These are phyloP conservation scores for Solanum sitiens DNA, from an alignment of 257 asterid genomes.

Conservation along the genomic window DNA sequence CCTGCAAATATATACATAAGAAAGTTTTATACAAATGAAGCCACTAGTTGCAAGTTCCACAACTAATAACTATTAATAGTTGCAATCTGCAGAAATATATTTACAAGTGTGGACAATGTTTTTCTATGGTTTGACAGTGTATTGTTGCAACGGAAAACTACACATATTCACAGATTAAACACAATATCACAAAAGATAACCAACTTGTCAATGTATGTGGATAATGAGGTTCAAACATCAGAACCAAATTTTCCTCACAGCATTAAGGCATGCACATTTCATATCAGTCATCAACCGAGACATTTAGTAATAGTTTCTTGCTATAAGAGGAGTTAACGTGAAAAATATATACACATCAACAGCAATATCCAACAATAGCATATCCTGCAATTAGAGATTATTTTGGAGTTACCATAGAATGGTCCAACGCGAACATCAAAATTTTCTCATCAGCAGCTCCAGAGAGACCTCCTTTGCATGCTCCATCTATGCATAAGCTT, in stretches of 20 bases:
- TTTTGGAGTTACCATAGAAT: conserved; percentile 19
- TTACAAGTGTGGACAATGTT: neutral
- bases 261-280: neutral
- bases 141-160: neutral
- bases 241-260: neutral
- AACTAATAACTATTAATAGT: neutral
- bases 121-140: neutral
- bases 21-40: neutral
- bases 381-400: neutral
- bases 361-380: neutral
- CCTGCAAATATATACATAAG: neutral
- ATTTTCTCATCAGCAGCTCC: conserved; percentile 84
- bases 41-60: neutral
- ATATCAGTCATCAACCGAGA: neutral
- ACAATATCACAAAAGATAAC: neutral
- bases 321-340: neutral
- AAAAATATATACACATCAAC: neutral
- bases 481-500: conserved; percentile 45
- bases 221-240: neutral
- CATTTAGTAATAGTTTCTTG: neutral
- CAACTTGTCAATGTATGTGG: neutral
- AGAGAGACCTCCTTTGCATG: conserved; percentile 68
- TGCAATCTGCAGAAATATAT: neutral
- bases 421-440: conserved; percentile 54
- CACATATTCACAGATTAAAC: neutral